A percentile compares a stretch with the other conserved stretches of the same genome.
Conservation (phyloP, 2,329 filamentous ascomycete species). For the Macrophomina phaseolina region DNA sequence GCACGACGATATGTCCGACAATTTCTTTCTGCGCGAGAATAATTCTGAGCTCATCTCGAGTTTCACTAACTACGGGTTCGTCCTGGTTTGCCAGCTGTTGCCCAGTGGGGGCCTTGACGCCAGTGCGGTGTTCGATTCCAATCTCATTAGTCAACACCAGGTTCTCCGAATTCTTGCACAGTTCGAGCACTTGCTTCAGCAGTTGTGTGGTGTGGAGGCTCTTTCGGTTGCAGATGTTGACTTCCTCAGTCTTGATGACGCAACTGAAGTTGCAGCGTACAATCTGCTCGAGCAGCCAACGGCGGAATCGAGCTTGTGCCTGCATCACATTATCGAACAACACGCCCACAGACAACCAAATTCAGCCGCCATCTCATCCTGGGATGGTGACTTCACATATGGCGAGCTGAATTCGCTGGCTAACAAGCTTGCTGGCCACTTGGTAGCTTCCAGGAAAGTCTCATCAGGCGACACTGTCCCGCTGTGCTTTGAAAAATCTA, state of each 20-base stretch:
- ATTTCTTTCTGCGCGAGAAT: conserved; percentile 22
- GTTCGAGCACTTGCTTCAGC: neutral
- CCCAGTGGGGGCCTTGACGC: neutral
- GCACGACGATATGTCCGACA: conserved; percentile 1
- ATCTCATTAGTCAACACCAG: neutral
- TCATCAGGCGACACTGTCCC: conserved; percentile 18
- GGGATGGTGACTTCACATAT: conserved; percentile 59
- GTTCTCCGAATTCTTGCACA: neutral
- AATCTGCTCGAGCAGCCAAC: neutral
- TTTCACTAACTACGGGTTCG: conserved; percentile 2
- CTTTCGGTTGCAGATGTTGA: neutral
- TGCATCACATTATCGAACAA: conserved; percentile 51
- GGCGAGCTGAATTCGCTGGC: conserved; percentile 47
- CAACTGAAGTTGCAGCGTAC: neutral
- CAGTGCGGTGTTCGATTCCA: neutral
- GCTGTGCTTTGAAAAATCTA: conserved; percentile 20
- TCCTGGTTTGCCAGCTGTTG: neutral
- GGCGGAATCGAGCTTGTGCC: neutral
- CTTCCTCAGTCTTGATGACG: neutral
- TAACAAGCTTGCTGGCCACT: conserved; percentile 46
- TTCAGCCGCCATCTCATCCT: conserved; percentile 55
- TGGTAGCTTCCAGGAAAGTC: conserved; percentile 39
- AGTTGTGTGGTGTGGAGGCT: neutral
- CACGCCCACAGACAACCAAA: conserved; percentile 51
- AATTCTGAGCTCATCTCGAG: conserved; percentile 29